Percentiles rank a stretch among this genome's conserved stretches.
Evolutionary conservation across 192 early-diverging fungal genomes (phyloP).

Genomic region (Diversispora eburnea): DNA sequence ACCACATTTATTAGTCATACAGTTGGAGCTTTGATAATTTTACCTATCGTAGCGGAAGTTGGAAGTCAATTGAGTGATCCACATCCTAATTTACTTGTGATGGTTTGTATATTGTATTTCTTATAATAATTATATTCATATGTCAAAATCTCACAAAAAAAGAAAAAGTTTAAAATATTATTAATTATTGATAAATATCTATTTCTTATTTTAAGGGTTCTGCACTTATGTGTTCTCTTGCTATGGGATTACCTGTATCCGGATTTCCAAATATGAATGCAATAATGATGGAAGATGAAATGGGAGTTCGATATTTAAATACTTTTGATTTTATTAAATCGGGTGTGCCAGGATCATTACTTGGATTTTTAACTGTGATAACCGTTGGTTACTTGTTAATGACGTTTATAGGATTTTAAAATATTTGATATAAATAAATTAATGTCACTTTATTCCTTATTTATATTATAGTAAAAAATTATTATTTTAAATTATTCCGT

Average conservation of each 20-base stretch:
- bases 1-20: conserved; percentile 95
- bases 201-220: conserved; percentile 41
- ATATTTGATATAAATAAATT: too few species aligned
- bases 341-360: conserved; percentile 71
- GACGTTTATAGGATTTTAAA: conserved; percentile 57
- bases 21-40: conserved; percentile 91
- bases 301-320: conserved; percentile 77
- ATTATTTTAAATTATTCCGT: too few species aligned
- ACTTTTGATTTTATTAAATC: conserved; percentile 82
- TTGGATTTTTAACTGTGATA: conserved; percentile 68
- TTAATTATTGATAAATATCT: not conserved
- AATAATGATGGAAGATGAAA: conserved; percentile 84
- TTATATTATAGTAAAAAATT: too few species aligned
- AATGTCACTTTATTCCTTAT: too few species aligned
- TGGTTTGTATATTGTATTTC: conserved; percentile 50
- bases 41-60: conserved; percentile 89
- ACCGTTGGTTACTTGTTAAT: conserved; percentile 77
- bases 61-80: conserved; percentile 46
- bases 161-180: not conserved
- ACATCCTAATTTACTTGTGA: conserved; percentile 74
- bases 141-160: not conserved
- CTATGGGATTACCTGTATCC: conserved; percentile 89
- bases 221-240: conserved; percentile 83
- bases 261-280: conserved; percentile 99
- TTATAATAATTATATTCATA: not conserved